Evolutionary conservation across 768 basidiomycete species (phyloP).

Genomic region (Astraeus odoratus): DNA sequence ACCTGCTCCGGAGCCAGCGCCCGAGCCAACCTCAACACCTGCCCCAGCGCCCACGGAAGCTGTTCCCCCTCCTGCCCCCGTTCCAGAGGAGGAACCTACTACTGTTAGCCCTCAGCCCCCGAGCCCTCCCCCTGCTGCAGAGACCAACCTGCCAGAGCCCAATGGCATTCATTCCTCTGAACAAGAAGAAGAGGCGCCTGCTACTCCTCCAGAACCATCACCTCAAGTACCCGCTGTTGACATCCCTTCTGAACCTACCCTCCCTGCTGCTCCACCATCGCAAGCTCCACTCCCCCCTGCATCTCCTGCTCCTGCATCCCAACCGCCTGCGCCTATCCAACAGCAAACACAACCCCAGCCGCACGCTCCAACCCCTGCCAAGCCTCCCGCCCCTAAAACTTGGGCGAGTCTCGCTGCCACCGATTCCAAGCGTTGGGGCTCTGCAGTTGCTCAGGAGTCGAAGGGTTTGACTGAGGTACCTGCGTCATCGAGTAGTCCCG

Average conservation of each 20-base stretch:
- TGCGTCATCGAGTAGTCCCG: conserved; percentile 30
- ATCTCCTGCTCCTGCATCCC: conserved; percentile 27
- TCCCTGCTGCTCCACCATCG: conserved; percentile 18
- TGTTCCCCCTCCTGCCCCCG: conserved; percentile 20
- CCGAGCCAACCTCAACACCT: conserved; percentile 23
- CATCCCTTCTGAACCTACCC: conserved; percentile 23
- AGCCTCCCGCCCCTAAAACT: conserved; percentile 66
- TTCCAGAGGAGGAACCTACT: conserved; percentile 33
- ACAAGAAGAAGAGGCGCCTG: conserved; percentile 25
- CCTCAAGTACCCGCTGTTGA: conserved; percentile 21
- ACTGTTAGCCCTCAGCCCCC: conserved; percentile 29
- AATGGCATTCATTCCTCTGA: conserved; percentile 35
- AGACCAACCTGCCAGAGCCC: conserved; percentile 34
- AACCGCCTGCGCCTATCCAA: conserved; percentile 21
- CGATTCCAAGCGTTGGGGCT: conserved; percentile 79
- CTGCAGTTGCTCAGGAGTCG: conserved; percentile 69
- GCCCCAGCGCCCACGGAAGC: conserved; percentile 24
- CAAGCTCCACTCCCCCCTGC: conserved; percentile 14
- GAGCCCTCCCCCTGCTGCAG: conserved; percentile 30
- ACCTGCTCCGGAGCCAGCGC: conserved; percentile 29
- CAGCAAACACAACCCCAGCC: conserved; percentile 14
- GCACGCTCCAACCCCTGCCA: conserved; percentile 33
- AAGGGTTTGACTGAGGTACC: conserved; percentile 69
- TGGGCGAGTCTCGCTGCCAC: conserved; percentile 92
- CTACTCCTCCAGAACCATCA: conserved; percentile 18